Base-by-base conservation (phyloP, 2,329 filamentous ascomycete species). In the Hawksworthiomyces lignivorus region DNA sequence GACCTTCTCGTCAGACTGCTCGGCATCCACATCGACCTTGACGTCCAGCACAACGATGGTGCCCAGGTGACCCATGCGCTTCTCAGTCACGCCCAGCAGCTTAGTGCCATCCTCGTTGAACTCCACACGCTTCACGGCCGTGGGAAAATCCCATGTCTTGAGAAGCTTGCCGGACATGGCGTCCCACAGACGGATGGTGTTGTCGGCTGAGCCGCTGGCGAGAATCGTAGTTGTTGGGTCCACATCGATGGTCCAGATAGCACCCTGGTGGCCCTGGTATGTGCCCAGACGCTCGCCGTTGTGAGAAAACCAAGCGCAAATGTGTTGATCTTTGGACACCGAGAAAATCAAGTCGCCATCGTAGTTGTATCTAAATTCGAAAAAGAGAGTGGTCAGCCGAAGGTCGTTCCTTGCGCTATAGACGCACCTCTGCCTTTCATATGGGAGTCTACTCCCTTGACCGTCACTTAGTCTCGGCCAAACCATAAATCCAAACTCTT, bases 221-320 rank as follows among this genome's bases (percentile, higher is more conserved):
- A 97, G 82, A 60, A 98, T 79, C 57, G 85, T 87, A 51, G 84
- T 86, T 57, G 88, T 88, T 52, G 90, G 89, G 70, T 95, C 87
- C 60, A 95, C 84, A 62, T 98, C 92, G 66, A 98, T 85, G 49
- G 92, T 96, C 92, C 92, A 98, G 72, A 98, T 85, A 57, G 92
- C 90, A 69, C 92, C 92, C 66, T 94, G 84, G 70, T 98, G 92
- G 64, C 92, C 92, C 62, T 87, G 82, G 72, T 97, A 98, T 56
- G 90, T 92, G 59, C 92, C 92, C 58, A 97, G 77, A 58, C 92
- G 85, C 75, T 98, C 92, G 70, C 92, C 92, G 67, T 98, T 98
- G 72, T 94, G 88, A 52, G 88, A 84, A 70, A 80, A 97, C 92
- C 92, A 98, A 52, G 80, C 90, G 75, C 90, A 95, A 59, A 96